Evolutionary conservation across 495 filamentous ascomycete species (phyloP).

Genomic region (Hypoxylon crocopeplum): DNA sequence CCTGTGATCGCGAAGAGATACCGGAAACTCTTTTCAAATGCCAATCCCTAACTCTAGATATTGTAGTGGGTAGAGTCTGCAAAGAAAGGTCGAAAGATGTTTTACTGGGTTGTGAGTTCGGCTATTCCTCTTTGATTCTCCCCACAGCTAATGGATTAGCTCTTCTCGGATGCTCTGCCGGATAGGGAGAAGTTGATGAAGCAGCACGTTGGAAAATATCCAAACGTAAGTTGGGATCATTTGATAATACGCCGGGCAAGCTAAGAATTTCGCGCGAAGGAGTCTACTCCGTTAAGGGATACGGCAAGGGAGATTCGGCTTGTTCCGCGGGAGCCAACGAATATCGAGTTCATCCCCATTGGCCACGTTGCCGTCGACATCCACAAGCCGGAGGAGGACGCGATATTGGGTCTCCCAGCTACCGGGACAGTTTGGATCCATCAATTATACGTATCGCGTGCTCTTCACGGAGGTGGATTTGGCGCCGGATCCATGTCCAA

Average conservation of each 20-base stretch:
- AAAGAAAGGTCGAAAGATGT: slow-evolving; percentile 39
- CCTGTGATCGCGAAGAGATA: slow-evolving; percentile 1
- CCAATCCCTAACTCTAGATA: slow-evolving; percentile 6
- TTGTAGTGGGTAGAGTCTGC: slow-evolving; percentile 34
- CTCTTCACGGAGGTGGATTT: slow-evolving; percentile 44
- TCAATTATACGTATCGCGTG: slow-evolving; percentile 47
- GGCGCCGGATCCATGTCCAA: slow-evolving; percentile 50
- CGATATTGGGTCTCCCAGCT: slow-evolving; percentile 30
- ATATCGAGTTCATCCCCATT: slow-evolving; percentile 44
- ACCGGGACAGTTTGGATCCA: slow-evolving; percentile 44
- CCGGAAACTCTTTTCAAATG: not conserved
- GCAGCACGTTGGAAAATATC: slow-evolving; percentile 33
- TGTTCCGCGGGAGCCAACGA: slow-evolving; percentile 36
- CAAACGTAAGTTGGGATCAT: slow-evolving; percentile 28
- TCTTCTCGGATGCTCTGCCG: slow-evolving; percentile 38
- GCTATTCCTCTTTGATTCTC: not conserved
- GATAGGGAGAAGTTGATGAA: slow-evolving; percentile 31
- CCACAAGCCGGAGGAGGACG: slow-evolving; percentile 38
- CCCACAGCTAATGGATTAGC: slow-evolving; percentile 21
- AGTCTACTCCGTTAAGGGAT: slow-evolving; percentile 40
- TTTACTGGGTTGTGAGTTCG: slow-evolving; percentile 43
- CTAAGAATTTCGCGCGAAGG: slow-evolving; percentile 26
- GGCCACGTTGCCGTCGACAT: slow-evolving; percentile 50
- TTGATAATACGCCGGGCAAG: not conserved
- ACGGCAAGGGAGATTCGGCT: slow-evolving; percentile 40